These are phyloP conservation scores for Fusarium pseudocircinatum DNA, from an alignment of 2,329 filamentous ascomycete genomes.

Conservation along the genomic window DNA sequence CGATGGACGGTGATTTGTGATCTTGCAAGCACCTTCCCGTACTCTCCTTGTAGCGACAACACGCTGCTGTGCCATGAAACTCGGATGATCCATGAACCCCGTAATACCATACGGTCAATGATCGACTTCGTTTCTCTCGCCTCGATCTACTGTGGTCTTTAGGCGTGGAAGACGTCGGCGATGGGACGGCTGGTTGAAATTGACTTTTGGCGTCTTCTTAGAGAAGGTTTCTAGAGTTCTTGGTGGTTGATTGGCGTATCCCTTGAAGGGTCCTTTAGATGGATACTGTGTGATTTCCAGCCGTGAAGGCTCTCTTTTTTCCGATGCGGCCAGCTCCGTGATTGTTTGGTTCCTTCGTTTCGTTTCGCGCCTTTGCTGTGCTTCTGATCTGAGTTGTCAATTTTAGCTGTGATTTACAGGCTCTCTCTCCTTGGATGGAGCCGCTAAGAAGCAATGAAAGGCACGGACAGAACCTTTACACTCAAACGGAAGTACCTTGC, in stretches of 20 bases:
- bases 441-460: not conserved
- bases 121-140: not conserved
- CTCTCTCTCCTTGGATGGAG: not conserved
- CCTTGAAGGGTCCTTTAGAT: not conserved
- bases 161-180: conserved; percentile 5
- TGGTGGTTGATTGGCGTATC: conserved; percentile 17
- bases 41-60: not conserved
- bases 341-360: not conserved
- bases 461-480: not conserved
- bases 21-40: not conserved
- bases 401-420: not conserved
- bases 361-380: not conserved
- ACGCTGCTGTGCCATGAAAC: not conserved
- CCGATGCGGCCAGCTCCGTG: conserved; percentile 1
- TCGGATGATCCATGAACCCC: not conserved
- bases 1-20: not conserved
- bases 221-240: conserved; percentile 13
- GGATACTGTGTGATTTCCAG: not conserved
- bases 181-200: conserved; percentile 25
- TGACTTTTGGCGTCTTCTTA: conserved; percentile 21
- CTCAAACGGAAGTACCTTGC: not conserved
- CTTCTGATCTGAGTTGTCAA: conserved; percentile 22
- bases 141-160: not conserved
- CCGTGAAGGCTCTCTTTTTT: not conserved
- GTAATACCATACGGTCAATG: not conserved